phyloP scores from a whole-genome alignment of 805 yeast species.

The Pichia gijzeniarum region DNA sequence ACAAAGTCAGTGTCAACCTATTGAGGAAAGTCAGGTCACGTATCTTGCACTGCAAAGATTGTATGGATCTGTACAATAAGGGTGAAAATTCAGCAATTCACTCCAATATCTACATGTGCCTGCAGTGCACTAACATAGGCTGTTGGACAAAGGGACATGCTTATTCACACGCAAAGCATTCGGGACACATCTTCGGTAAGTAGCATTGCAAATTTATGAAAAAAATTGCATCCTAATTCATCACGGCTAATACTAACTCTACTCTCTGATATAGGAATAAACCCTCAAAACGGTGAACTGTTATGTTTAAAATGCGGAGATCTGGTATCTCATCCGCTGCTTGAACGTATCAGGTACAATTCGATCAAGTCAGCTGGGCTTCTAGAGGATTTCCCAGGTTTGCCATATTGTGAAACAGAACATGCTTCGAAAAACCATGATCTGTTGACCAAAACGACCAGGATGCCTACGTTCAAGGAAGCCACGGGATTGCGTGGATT shows the following conservation, averaged over 20 bases:
- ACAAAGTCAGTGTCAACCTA: slow-evolving; percentile 31
- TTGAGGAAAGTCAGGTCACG: slow-evolving; percentile 37
- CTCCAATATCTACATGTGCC: slow-evolving; percentile 45
- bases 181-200: slow-evolving; percentile 49
- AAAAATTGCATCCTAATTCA: too few relatives aligned
- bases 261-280: slow-evolving; percentile 50
- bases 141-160: slow-evolving; percentile 51
- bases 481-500: slow-evolving; percentile 82
- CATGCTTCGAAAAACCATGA: slow-evolving; percentile 21
- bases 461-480: slow-evolving; percentile 46
- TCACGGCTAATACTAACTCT: too few relatives aligned
- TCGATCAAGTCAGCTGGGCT: slow-evolving; percentile 21
- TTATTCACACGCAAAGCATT: slow-evolving; percentile 37
- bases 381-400: slow-evolving; percentile 24
- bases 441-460: slow-evolving; percentile 29
- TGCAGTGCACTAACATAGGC: slow-evolving; percentile 74
- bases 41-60: slow-evolving; percentile 46
- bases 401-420: slow-evolving; percentile 27
- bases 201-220: too few relatives aligned
- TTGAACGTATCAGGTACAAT: slow-evolving; percentile 45
- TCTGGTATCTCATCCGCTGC: slow-evolving; percentile 54
- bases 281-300: slow-evolving; percentile 58
- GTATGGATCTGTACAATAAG: slow-evolving; percentile 33
- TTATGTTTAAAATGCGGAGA: slow-evolving; percentile 77
- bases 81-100: not conserved